Evolutionary conservation across 768 basidiomycete species (phyloP).

Genomic region (Dentipellis fragilis): DNA sequence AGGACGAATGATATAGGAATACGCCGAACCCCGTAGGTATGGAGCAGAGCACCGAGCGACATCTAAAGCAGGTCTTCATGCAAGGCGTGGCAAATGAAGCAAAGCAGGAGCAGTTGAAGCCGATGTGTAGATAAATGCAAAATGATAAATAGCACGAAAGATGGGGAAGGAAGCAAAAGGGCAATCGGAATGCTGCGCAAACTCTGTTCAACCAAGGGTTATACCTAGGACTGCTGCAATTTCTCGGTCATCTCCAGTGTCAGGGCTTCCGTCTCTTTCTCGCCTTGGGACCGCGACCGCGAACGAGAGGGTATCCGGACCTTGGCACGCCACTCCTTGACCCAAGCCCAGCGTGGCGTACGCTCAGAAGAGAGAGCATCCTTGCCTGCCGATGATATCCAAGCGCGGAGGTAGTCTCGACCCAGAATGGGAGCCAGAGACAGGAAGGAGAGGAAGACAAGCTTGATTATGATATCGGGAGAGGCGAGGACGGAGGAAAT

Average conservation of each 20-base stretch:
- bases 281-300: slow-evolving; percentile 23
- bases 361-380: slow-evolving; percentile 26
- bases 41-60: slow-evolving; percentile 1
- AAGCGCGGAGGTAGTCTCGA: slow-evolving; percentile 49
- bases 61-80: neutral
- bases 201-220: neutral
- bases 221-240: neutral
- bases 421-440: slow-evolving; percentile 83
- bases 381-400: slow-evolving; percentile 30
- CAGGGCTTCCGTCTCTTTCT: slow-evolving; percentile 6
- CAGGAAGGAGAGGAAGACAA: slow-evolving; percentile 72
- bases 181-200: neutral
- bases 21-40: slow-evolving; percentile 1
- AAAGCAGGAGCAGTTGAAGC: neutral
- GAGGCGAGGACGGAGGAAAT: slow-evolving; percentile 81
- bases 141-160: slow-evolving; percentile 5
- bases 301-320: slow-evolving; percentile 46
- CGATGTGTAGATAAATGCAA: slow-evolving; percentile 1
- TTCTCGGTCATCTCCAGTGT: slow-evolving; percentile 5
- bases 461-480: slow-evolving; percentile 75
- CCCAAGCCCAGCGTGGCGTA: slow-evolving; percentile 46
- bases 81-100: neutral
- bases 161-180: neutral
- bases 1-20: slow-evolving; percentile 4
- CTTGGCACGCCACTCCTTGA: slow-evolving; percentile 58